Evolutionary conservation across 2,329 filamentous ascomycete genomes (phyloP).

Genomic region (Penicillium fuscoglaucum): DNA sequence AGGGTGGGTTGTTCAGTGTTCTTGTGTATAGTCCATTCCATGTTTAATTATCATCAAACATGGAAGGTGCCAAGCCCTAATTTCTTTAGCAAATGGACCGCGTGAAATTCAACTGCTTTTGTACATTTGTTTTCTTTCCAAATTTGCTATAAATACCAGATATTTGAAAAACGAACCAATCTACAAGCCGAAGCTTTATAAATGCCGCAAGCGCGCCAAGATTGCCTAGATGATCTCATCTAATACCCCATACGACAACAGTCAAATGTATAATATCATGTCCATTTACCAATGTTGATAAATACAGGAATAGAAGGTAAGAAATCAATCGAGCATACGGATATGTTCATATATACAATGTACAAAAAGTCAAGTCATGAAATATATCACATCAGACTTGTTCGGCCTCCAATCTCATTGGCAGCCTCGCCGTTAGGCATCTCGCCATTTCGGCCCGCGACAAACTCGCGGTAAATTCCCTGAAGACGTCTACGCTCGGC

Average conservation of each 20-base stretch:
- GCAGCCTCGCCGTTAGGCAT: conserved; percentile 91
- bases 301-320: conserved; percentile 7
- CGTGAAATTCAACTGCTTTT: background rate
- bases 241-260: too few relatives aligned
- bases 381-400: conserved; percentile 76
- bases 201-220: background rate
- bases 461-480: conserved; percentile 88
- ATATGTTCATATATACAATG: conserved; percentile 24
- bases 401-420: conserved; percentile 87
- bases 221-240: background rate
- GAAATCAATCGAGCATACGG: conserved; percentile 1
- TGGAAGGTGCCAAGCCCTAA: background rate
- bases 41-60: background rate
- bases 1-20: background rate
- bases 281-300: conserved; percentile 8
- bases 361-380: conserved; percentile 7
- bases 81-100: background rate
- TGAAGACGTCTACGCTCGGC: conserved; percentile 73
- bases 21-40: background rate
- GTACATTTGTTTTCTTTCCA: background rate
- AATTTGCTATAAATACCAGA: too few relatives aligned
- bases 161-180: background rate
- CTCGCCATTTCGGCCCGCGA: conserved; percentile 87
- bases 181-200: background rate
- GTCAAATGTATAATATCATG: background rate